Base-by-base conservation (phyloP, 805 yeast species). In the Clavispora carvajalis region DNA sequence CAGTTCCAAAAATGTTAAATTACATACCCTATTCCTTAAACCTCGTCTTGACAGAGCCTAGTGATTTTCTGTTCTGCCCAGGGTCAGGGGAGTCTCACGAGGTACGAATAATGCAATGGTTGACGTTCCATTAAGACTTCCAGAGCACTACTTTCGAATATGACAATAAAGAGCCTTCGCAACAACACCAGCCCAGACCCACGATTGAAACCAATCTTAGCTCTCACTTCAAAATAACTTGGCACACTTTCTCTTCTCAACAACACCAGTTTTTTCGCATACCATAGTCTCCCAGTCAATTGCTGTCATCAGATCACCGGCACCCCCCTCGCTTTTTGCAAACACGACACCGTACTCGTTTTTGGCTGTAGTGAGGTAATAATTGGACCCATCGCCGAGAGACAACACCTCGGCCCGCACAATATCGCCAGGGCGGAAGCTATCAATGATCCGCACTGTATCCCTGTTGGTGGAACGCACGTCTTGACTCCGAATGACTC, bases 211-310 rank as follows among this genome's bases (percentile, higher is more conserved):
- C n/a, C n/a, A n/a, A n/a, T n/a, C n/a, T n/a, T n/a, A n/a, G n/a
- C n/a, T 21, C 22, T 21, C 22, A 5, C 9, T 28, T 22, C 50
- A 71, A 51, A 79, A 85, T 10, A 96, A 95, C 58, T 87, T 89
- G 3, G 99, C 99, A 64, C 95, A 87, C 61, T 93, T 93, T 44
- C 99, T 74, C 51, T 70, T 69, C 53, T 89, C 97, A 10, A 78
- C 62, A 8, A 73, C 75, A 1, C 96, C 96, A 2, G 90, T 79
- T 19, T 62, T 67, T 2, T 88, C 81, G 46, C 85, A 79, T 23
- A 83, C 73, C 98, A 95, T 93, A 10, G 88, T 85, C 63, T 88
- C 90, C 97, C 98, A 93, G 62, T 93, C 98, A 33, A 88, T 63
- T 2, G 99, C 95, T 52, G 81, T 83, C 87, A 93, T 79, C 40